Evolutionary conservation across 148 eudicot species (phyloP), one percentile per base, ranked within the genome.

Genomic region (Rhododendron ovatum): DNA sequence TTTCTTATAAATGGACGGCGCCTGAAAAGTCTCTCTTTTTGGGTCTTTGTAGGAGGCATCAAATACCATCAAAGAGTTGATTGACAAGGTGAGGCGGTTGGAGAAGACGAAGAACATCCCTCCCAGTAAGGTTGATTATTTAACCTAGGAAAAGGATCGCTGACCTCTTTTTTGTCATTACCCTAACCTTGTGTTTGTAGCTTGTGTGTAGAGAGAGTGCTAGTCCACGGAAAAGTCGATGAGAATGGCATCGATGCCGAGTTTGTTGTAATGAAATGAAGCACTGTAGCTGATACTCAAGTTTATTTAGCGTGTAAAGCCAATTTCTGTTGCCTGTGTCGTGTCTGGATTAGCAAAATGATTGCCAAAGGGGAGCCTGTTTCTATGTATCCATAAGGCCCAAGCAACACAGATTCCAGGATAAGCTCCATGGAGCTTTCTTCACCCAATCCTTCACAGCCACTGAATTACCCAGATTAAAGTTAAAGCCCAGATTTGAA

Each of bases 41-140:
- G 30, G 7, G 47, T 71, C 63, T 12, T 12, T 89, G 84, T 82
- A 95, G 98, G 95, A 91, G 14, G 95, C 96, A 83, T 92, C 95
- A 15, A 90, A 84, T 33, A 87, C 92, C 63, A 94, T 92, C 39
- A 91, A 92, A 86, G 92, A 89, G 61, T 89, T 95, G 92, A 90
- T 87, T 33, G 88, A 89, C 4, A 91, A 90, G 88, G 87, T 94
- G 87, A 91, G 82, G 90, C 51, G 47, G 78, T 86, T 94, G 43
- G 94, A 94, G 81, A 92, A 81, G 33, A 67, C 74, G 88, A 90
- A 87, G 83, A 71, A 13, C 7, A 33, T 28, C 76, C 22, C 79
- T 77, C 83, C 86, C 3, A 35, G 11, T 13, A n/a, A 59, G 33
- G 10, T 74, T 48, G 39, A 30, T 33, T 30, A 30, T 35, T 18